A percentile compares a stretch with the other conserved stretches of the same genome.
phyloP scores from a whole-genome alignment of 2,329 filamentous ascomycete species.

The Talaromyces sp. region DNA sequence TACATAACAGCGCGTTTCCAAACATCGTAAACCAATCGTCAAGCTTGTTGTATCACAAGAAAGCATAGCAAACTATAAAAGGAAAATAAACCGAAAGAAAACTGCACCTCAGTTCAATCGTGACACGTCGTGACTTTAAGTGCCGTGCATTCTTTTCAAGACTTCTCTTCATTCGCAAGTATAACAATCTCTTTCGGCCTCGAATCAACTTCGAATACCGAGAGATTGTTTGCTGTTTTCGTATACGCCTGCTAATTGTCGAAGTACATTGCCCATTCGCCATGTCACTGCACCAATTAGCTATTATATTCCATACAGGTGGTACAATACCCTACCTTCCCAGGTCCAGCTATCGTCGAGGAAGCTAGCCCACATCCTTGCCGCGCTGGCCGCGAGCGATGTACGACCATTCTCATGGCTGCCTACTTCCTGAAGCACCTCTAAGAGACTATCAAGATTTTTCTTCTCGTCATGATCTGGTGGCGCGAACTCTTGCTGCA shows the following conservation, averaged over 20 bases:
- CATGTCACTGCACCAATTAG: conserved; percentile 13
- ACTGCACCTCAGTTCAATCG: not conserved
- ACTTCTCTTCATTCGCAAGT: not conserved
- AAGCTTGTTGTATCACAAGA: not conserved
- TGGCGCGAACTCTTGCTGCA: conserved; percentile 10
- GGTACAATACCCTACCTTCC: conserved; percentile 11
- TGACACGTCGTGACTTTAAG: not conserved
- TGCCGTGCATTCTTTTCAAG: not conserved
- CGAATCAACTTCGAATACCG: not conserved
- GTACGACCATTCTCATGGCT: conserved; percentile 13
- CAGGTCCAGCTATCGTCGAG: conserved; percentile 26
- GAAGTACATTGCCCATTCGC: conserved; percentile 17
- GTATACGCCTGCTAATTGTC: conserved; percentile 15
- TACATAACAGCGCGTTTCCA: not conserved
- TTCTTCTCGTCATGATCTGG: conserved; percentile 18
- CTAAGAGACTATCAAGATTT: conserved; percentile 20
- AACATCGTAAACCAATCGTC: not conserved
- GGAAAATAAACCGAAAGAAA: not conserved
- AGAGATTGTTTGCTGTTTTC: conserved; percentile 9
- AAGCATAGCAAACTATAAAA: not conserved
- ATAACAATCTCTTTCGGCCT: not conserved
- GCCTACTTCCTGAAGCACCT: conserved; percentile 21
- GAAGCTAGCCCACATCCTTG: conserved; percentile 21
- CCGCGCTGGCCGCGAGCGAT: conserved; percentile 22
- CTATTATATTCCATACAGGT: not conserved